phyloP scores from a whole-genome alignment of 345 rosid genomes.

The Populus tremula region DNA sequence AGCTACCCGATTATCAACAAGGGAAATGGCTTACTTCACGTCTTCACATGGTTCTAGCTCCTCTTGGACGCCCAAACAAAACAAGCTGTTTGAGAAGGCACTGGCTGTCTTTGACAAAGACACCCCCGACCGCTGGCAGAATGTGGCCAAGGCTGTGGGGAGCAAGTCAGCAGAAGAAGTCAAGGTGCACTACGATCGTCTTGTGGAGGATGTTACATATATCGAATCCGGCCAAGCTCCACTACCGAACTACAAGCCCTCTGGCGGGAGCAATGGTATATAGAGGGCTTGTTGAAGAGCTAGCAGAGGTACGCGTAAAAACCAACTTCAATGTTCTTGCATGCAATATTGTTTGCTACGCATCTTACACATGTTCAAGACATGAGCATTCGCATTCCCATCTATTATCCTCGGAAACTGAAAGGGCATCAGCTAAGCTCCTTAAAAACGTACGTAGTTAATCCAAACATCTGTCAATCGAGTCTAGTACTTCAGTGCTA shows the following conservation, averaged over 20 bases:
- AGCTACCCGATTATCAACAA: neutral
- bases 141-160: conserved; percentile 75
- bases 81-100: conserved; percentile 84
- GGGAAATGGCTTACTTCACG: conserved; percentile 20
- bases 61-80: conserved; percentile 70
- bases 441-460: neutral
- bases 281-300: conserved; percentile 32
- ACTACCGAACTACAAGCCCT: conserved; percentile 54
- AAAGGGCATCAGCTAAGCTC: neutral
- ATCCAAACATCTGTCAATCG: neutral
- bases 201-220: conserved; percentile 65
- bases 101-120: conserved; percentile 77
- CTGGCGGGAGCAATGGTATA: conserved; percentile 26
- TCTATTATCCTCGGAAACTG: neutral
- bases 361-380: neutral
- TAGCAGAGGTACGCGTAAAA: conserved; percentile 32
- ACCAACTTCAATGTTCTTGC: neutral
- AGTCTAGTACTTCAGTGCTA: neutral
- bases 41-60: conserved; percentile 47
- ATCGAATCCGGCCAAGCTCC: conserved; percentile 75
- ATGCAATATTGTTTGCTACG: neutral
- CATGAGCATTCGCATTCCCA: neutral
- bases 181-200: conserved; percentile 72
- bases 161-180: conserved; percentile 78
- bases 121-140: conserved; percentile 93